phyloP scores from a whole-genome alignment of 805 yeast genomes.

The Candida insectorum region DNA sequence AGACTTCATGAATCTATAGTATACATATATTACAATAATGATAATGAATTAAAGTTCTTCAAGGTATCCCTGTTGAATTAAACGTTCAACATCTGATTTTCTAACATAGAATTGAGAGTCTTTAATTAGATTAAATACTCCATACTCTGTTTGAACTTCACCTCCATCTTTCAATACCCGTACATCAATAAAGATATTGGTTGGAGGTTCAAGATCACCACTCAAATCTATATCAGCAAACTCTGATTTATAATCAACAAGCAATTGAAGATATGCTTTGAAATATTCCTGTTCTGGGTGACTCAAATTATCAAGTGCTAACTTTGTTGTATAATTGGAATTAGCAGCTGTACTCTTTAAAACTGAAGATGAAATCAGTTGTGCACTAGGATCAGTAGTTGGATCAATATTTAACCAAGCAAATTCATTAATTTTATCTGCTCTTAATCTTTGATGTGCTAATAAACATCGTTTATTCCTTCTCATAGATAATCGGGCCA shows the following conservation, averaged over 20 bases:
- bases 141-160: constrained; percentile 95
- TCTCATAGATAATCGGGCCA: constrained; percentile 72
- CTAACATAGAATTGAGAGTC: constrained; percentile 94
- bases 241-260: constrained; percentile 73
- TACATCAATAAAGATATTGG: constrained; percentile 88
- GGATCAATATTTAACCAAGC: constrained; percentile 71
- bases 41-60: constrained; percentile 55
- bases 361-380: constrained; percentile 9
- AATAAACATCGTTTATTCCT: constrained; percentile 86
- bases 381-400: constrained; percentile 16
- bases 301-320: constrained; percentile 51
- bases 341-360: constrained; percentile 2
- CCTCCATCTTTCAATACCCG: constrained; percentile 93
- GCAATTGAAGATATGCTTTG: constrained; percentile 63
- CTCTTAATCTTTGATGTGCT: constrained; percentile 75
- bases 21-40: no score
- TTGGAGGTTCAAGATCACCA: constrained; percentile 89
- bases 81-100: constrained; percentile 88
- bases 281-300: constrained; percentile 79
- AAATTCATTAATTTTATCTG: constrained; percentile 60
- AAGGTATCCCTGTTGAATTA: constrained; percentile 90
- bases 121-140: constrained; percentile 87
- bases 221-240: constrained; percentile 82
- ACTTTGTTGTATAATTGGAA: constrained; percentile 21
- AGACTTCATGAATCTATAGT: background rate